Evolutionary conservation across 768 basidiomycete genomes (phyloP).

Genomic region (Cystoderma amianthinum): DNA sequence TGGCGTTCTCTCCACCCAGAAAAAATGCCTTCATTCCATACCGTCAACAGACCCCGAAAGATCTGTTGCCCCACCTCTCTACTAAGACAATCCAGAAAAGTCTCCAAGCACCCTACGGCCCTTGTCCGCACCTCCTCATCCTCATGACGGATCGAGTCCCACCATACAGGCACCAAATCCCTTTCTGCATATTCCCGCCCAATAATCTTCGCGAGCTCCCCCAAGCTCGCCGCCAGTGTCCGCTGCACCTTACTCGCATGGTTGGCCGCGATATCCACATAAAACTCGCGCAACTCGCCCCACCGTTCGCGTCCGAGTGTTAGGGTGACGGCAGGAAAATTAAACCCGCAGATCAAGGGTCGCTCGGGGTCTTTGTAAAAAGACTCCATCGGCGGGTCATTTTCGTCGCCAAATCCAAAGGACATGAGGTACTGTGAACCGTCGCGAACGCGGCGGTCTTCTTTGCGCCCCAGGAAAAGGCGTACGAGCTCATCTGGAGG

Average conservation of each 20-base stretch:
- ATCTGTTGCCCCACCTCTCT: conserved; percentile 34
- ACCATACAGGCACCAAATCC: conserved; percentile 73
- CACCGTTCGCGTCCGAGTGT: conserved; percentile 76
- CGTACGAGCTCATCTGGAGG: conserved; percentile 71
- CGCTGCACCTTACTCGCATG: conserved; percentile 57
- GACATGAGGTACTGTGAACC: conserved; percentile 20
- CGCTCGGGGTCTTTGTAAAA: conserved; percentile 65
- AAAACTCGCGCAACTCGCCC: conserved; percentile 62
- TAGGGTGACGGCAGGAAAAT: conserved; percentile 85
- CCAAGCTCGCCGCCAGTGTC: conserved; percentile 82
- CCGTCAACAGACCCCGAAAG: conserved; percentile 37
- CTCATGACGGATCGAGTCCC: conserved; percentile 42
- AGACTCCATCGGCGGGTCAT: conserved; percentile 22
- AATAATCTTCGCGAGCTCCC: conserved; percentile 84
- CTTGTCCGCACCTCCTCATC: conserved; percentile 72
- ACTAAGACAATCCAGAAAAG: conserved; percentile 49
- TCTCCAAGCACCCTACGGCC: conserved; percentile 58
- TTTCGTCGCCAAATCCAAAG: background rate
- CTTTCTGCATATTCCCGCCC: conserved; percentile 57
- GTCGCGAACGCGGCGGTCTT: conserved; percentile 31
- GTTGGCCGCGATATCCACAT: conserved; percentile 59
- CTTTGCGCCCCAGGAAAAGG: conserved; percentile 66
- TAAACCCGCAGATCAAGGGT: conserved; percentile 77
- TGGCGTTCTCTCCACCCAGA: conserved; percentile 81
- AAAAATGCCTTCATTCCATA: conserved; percentile 54